A percentile compares a stretch with the other conserved stretches of the same genome.
Conservation (phyloP, 1,284 basidiomycete genomes). For the Ganoderma resinaceum region DNA sequence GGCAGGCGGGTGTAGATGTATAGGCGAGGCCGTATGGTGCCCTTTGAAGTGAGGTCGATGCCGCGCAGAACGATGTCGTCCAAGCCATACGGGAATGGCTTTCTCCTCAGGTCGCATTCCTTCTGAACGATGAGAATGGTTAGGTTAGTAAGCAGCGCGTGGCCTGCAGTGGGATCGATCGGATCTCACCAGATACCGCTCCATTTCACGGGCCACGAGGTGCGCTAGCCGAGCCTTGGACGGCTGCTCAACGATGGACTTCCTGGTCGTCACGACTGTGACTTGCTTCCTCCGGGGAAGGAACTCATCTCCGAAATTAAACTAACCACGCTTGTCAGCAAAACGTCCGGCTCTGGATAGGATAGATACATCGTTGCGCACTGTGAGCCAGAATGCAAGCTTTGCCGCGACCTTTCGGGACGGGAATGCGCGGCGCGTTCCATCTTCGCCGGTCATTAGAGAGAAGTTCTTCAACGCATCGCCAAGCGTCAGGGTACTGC, state of each 20-base stretch:
- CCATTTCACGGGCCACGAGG: not conserved
- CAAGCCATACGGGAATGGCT: not conserved
- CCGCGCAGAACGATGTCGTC: not conserved
- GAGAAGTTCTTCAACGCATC: not conserved
- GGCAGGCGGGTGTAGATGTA: not conserved
- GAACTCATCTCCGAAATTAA: not conserved
- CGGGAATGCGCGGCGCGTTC: not conserved
- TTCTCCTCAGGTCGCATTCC: not conserved
- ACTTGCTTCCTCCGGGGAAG: not conserved
- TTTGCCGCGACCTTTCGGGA: not conserved
- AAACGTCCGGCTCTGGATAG: not conserved
- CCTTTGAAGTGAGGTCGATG: not conserved
- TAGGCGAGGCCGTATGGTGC: not conserved
- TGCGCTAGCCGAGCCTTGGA: not conserved
- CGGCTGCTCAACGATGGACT: not conserved
- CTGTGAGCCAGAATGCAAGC: not conserved
- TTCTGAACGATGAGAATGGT: not conserved
- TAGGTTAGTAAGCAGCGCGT: not conserved
- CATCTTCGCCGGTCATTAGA: not conserved
- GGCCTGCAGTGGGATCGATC: not conserved
- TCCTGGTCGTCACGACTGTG: not conserved
- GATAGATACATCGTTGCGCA: not conserved
- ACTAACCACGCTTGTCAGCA: not conserved
- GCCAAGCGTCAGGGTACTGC: not conserved
- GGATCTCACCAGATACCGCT: not conserved